Percentiles rank a stretch among this genome's conserved stretches.
phyloP scores from a whole-genome alignment of 352 stramenopile genomes.

The Pythium dissimile region DNA sequence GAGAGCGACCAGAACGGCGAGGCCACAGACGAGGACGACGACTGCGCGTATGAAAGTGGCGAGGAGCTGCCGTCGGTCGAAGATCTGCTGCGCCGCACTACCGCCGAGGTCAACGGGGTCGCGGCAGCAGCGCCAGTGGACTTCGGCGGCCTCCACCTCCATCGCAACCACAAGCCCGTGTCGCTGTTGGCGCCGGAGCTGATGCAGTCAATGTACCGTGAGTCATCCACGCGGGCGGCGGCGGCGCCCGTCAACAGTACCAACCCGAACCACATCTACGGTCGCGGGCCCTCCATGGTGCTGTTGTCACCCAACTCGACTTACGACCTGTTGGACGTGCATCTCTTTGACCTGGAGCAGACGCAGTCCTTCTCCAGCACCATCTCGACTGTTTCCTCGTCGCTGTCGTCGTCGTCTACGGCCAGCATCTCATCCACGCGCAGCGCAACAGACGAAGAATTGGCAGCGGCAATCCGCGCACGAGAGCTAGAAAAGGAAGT shows the following conservation, averaged over 20 bases:
- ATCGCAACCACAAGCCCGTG: slow-evolving; percentile 6
- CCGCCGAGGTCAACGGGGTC: slow-evolving; percentile 4
- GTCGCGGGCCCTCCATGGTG: slow-evolving; percentile 8
- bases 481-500: slow-evolving; percentile 72
- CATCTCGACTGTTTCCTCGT: slow-evolving; percentile 20
- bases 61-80: slow-evolving; percentile 15
- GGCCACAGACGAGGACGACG: neutral
- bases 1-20: neutral
- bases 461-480: slow-evolving; percentile 52
- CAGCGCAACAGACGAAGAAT: slow-evolving; percentile 48
- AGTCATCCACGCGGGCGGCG: neutral
- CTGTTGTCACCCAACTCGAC: slow-evolving; percentile 13
- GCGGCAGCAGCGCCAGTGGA: neutral
- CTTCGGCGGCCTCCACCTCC: neutral
- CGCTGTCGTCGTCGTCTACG: slow-evolving; percentile 16
- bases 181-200: slow-evolving; percentile 12
- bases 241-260: neutral
- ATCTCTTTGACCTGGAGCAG: slow-evolving; percentile 7
- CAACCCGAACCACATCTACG: slow-evolving; percentile 4
- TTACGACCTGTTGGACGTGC: slow-evolving; percentile 15
- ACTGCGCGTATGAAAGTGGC: neutral
- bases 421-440: slow-evolving; percentile 8
- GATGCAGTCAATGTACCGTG: slow-evolving; percentile 10
- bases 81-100: slow-evolving; percentile 16
- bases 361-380: slow-evolving; percentile 16